A percentile compares a stretch with the other conserved stretches of the same genome.
Conservation (phyloP, 129 eudicot genomes). For the Solidago caesia region DNA sequence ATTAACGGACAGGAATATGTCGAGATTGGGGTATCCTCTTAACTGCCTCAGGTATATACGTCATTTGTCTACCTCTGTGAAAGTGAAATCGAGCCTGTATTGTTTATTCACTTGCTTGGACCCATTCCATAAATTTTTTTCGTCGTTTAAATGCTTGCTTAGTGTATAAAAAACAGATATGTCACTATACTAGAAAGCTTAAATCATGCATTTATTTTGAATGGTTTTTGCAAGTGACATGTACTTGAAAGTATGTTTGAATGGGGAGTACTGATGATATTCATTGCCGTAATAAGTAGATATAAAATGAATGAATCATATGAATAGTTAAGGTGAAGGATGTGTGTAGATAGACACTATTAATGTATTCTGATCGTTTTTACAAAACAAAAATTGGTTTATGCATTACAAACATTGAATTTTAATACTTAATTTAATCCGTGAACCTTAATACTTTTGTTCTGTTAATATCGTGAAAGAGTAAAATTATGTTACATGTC, state of each 20-base stretch:
- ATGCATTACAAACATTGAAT: no score
- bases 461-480: no score
- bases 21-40: slow-evolving; percentile 11
- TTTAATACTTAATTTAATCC: no score
- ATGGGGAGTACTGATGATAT: no score
- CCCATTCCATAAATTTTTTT: slow-evolving; percentile 27
- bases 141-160: slow-evolving; percentile 23
- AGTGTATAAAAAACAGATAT: slow-evolving; percentile 7
- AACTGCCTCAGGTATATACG: slow-evolving; percentile 11
- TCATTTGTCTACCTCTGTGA: slow-evolving; percentile 16
- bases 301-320: no score
- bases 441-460: no score
- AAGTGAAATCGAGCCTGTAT: neutral
- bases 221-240: neutral
- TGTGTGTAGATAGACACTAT: no score
- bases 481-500: no score
- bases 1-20: slow-evolving; percentile 12
- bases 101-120: slow-evolving; percentile 18
- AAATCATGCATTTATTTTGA: neutral
- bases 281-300: no score
- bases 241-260: neutral
- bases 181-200: neutral
- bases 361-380: no score
- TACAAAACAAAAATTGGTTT: no score
- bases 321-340: no score